Base-by-base conservation (phyloP, 345 rosid genomes). In the Rhizophora mangle region DNA sequence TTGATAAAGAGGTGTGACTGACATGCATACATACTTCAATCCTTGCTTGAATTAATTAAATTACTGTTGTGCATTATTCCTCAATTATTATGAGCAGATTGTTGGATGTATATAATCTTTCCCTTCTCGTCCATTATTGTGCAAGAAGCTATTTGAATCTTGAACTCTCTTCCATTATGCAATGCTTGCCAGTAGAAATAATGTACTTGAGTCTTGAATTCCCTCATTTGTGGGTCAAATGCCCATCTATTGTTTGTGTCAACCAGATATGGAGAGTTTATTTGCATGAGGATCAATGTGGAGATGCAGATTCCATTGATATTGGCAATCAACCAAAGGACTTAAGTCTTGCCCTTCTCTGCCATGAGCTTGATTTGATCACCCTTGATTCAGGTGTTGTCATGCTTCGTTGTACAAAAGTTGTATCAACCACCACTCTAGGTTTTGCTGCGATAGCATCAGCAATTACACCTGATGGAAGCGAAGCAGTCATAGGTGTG, bases 251-350 rank as follows among this genome's bases (percentile, higher is more conserved):
- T 61, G 39, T 68, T 52, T 29, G 26, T 60, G 22, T 26, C 65
- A 15, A 52, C 47, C 81, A 94, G 98, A 68, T 94, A 76, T 86
- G 89, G 79, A 89, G 98, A 82, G 84, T 85, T 75, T 63, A 84
- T 55, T 77, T 88, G n/a, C 83, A 77, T 60, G 95, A 86, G n/a
- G 93, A 86, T 69, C 96, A 87, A 47, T 84, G 89, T 80, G 87
- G 86, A 78, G 85, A 83, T 63, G 85, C 84, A 59, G 88, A 86
- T 52, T 79, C 78, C 68, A 73, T 88, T 32, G 96, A 86, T 80
- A 73, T 94, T 76, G 96, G 91, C 68, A 76, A 85, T 79, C 97
- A 94, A 74, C 97, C 98, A 56, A 91, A 85, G 58, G 97, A 94
- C 81, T 77, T 94, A 69, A 94, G 90, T 81, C 85, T 88, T 71